These are phyloP conservation scores for Cladosporium sp. DNA, from an alignment of 2,329 filamentous ascomycete genomes.

Conservation along the genomic window DNA sequence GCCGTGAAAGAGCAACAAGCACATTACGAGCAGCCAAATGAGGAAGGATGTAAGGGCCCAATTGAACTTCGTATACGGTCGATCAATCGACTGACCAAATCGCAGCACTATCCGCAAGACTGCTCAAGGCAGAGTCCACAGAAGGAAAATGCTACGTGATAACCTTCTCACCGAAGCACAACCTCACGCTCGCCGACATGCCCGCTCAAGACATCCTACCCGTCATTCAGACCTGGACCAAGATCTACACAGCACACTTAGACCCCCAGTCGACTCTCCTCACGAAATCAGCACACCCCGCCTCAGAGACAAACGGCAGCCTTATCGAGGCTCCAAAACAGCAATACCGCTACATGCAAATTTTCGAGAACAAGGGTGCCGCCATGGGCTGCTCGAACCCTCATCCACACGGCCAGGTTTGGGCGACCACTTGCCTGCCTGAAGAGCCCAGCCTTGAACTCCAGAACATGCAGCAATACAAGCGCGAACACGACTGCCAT, in stretches of 20 bases:
- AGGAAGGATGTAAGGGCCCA: conserved; percentile 43
- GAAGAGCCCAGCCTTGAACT: conserved; percentile 84
- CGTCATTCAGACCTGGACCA: conserved; percentile 85
- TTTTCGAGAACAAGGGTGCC: conserved; percentile 97
- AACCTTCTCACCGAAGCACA: conserved; percentile 86
- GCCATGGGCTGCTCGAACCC: conserved; percentile 99
- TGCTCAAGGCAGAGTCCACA: conserved; percentile 79
- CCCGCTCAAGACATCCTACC: conserved; percentile 69
- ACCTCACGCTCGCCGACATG: conserved; percentile 91
- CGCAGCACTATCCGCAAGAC: conserved; percentile 65
- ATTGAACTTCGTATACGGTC: neutral
- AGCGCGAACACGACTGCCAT: conserved; percentile 64
- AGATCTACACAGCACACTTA: conserved; percentile 79
- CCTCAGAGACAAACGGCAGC: conserved; percentile 30
- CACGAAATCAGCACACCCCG: conserved; percentile 33
- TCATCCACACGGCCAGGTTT: conserved; percentile 93
- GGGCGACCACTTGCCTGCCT: conserved; percentile 86
- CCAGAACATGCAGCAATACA: conserved; percentile 73
- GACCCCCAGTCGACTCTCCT: conserved; percentile 65
- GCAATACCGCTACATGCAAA: conserved; percentile 96
- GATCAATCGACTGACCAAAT: conserved; percentile 6
- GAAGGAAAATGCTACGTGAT: conserved; percentile 97
- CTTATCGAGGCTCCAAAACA: conserved; percentile 56
- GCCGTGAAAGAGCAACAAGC: conserved; percentile 92
- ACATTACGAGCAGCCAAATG: conserved; percentile 60